phyloP scores from a whole-genome alignment of 768 basidiomycete species.

The Tricholomella constricta region DNA sequence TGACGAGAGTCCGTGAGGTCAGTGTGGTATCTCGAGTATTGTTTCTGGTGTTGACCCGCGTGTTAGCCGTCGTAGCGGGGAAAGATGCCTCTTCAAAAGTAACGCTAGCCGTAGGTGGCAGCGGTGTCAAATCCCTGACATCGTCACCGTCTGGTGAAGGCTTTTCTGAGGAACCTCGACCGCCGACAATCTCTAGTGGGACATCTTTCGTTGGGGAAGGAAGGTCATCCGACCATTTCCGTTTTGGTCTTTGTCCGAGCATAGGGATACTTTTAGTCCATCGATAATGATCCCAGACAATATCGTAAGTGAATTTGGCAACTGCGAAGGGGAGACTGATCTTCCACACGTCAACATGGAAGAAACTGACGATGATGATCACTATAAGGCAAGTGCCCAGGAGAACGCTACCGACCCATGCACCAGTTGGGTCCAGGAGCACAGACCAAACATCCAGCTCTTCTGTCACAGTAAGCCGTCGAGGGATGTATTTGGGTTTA shows the following conservation, averaged over 20 bases:
- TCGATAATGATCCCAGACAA: slow-evolving; percentile 57
- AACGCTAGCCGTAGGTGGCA: background rate
- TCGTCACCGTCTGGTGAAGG: background rate
- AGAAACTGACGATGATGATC: slow-evolving; percentile 75
- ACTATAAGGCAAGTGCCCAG: slow-evolving; percentile 69
- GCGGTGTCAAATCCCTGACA: background rate
- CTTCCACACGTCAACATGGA: slow-evolving; percentile 79
- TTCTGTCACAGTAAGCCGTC: slow-evolving; percentile 35
- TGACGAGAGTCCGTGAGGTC: background rate
- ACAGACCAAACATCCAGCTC: slow-evolving; percentile 56
- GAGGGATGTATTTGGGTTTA: slow-evolving; percentile 54
- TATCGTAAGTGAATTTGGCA: slow-evolving; percentile 70
- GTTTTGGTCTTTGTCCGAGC: slow-evolving; percentile 19
- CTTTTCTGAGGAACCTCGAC: background rate
- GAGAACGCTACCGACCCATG: slow-evolving; percentile 69
- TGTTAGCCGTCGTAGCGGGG: background rate
- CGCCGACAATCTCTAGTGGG: background rate
- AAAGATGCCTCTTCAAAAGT: slow-evolving; percentile 5
- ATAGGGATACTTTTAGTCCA: slow-evolving; percentile 29
- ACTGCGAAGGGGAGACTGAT: slow-evolving; percentile 82
- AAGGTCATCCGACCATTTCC: slow-evolving; percentile 13
- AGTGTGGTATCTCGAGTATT: slow-evolving; percentile 10
- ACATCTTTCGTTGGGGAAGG: background rate
- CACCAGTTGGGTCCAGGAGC: slow-evolving; percentile 74
- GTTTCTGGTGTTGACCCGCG: slow-evolving; percentile 13